Conservation (phyloP, 139 green algal genomes). For the Auxenochlorella pyrenoidosa region DNA sequence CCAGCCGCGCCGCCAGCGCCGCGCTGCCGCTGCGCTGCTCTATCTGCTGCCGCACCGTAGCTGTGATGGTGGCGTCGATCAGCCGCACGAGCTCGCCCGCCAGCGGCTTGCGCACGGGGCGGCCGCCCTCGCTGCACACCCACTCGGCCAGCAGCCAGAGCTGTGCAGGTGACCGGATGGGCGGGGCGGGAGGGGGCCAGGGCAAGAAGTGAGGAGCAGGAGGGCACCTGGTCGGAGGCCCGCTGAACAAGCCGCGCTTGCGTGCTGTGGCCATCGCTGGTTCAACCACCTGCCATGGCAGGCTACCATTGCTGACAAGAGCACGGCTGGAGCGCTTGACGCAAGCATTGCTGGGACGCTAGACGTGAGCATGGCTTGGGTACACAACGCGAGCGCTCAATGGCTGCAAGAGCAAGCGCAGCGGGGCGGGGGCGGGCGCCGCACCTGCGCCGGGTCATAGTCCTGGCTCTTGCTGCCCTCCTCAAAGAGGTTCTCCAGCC, state of each 20-base stretch:
- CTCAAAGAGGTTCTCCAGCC: constrained; percentile 88
- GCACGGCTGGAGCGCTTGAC: too few relatives aligned
- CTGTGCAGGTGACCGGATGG: constrained; percentile 42
- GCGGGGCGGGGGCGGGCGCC: too few relatives aligned
- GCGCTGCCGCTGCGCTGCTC: constrained; percentile 41
- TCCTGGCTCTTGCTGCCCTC: constrained; percentile 82
- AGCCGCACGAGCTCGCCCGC: constrained; percentile 76
- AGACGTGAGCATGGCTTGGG: too few relatives aligned
- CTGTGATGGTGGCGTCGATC: constrained; percentile 63
- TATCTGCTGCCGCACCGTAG: constrained; percentile 11
- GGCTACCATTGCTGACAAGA: too few relatives aligned
- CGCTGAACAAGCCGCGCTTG: too few relatives aligned
- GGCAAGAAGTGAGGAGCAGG: not conserved
- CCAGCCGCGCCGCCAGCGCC: constrained; percentile 58
- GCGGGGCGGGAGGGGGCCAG: not conserved
- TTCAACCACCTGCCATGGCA: not conserved
- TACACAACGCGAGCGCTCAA: too few relatives aligned
- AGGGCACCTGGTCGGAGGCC: not conserved
- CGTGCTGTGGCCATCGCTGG: not conserved
- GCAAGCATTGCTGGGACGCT: too few relatives aligned
- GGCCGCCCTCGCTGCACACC: constrained; percentile 67
- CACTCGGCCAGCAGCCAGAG: constrained; percentile 90
- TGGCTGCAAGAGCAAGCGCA: not conserved
- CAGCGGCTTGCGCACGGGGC: constrained; percentile 61
- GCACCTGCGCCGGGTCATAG: constrained; percentile 69